A percentile compares a stretch with the other conserved stretches of the same genome.
These are phyloP conservation scores for Cercophora newfieldiana DNA, from an alignment of 495 filamentous ascomycete species.

Conservation along the genomic window DNA sequence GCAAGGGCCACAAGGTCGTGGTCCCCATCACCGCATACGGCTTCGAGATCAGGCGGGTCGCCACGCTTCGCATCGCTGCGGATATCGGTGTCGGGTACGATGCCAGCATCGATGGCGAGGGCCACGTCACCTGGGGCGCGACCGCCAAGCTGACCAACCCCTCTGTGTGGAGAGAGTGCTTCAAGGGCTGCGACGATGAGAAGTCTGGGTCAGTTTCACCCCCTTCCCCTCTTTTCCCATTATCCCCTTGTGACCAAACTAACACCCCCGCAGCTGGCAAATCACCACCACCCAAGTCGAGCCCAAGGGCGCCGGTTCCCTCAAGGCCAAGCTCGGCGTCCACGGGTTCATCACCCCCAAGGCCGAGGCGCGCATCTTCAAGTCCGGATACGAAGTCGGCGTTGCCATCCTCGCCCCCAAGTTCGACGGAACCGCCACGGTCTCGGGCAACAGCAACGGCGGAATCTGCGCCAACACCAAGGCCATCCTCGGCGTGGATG, in stretches of 20 bases:
- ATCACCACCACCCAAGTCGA: not conserved
- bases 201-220: not conserved
- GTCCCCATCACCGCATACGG: not conserved
- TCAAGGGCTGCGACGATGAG: not conserved
- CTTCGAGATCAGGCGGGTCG: not conserved
- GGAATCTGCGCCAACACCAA: constrained; percentile 5
- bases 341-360: not conserved
- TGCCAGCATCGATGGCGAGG: not conserved
- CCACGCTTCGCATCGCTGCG: not conserved
- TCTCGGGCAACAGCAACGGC: not conserved
- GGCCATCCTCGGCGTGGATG: not conserved
- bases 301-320: not conserved
- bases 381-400: constrained; percentile 1
- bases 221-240: not conserved
- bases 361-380: not conserved
- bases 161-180: not conserved
- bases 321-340: not conserved
- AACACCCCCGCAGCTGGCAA: not conserved
- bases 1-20: constrained; percentile 10
- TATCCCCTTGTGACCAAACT: not conserved
- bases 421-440: not conserved
- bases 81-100: not conserved
- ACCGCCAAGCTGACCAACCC: not conserved
- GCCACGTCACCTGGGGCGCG: not conserved
- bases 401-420: constrained; percentile 1